Base-by-base conservation (phyloP, 179 eudicot genomes). In the Beta lomatogona region DNA sequence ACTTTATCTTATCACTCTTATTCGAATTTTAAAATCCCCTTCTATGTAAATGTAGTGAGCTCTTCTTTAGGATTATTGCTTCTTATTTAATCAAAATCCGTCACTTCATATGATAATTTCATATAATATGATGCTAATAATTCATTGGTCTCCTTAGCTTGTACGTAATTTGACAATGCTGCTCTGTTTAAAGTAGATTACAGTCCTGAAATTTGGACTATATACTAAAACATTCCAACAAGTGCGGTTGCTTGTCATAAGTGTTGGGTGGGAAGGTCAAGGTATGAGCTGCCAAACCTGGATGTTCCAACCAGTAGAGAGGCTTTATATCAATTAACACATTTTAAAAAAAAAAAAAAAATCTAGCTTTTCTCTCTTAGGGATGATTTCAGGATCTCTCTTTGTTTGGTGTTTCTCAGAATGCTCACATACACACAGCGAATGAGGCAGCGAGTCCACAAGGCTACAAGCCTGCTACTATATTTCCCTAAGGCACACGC, bases 1-100 rank as follows among this genome's bases (percentile, higher is more conserved):
- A 31, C 77, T 79, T 57, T 50, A 50, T 57, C 57, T 66, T 76
- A 61, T 57, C 25, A 48, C 52, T 71, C 19, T 55, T 59, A 18
- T 45, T 65, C 60, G 25, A 46, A 10, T 71, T 53, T 66, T 13
- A n/a, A n/a, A 59, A 46, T 16, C 53, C 8, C 77, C 52, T 55
- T 25, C 11, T 16, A 48, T 50, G 41, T 55, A 64, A 52, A 36
- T 10, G 41, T 36, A 36, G 41, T 36, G 10, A 57, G 64, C 46
- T 45, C 41, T 14, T 57, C 55, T 76, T 44, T 68, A 36, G 36
- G 52, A 12, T 36, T 13, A 19, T 79, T 46, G 57, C 12, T 61
- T 31, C 16, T 44, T 9, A 19, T 58, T 44, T 60, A 44, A 60
- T 25, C 3, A 7, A 44, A 44, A 45, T 22, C 21, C 3, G 11